Base-by-base conservation (phyloP, 2,329 filamentous ascomycete species). In the Lachnellula arida region DNA sequence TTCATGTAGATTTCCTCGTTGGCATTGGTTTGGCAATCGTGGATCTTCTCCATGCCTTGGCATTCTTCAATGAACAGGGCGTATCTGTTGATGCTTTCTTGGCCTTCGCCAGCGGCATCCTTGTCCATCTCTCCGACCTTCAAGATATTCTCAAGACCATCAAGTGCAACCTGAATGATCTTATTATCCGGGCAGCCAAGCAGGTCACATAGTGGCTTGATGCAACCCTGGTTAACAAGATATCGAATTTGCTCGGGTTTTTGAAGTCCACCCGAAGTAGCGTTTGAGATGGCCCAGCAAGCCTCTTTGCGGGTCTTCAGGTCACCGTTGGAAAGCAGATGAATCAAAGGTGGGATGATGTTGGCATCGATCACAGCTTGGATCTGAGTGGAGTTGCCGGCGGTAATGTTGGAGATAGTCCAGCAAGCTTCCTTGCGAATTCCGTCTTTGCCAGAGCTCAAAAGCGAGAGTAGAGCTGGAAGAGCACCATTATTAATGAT, bases 1-100 rank as follows among this genome's bases (percentile, higher is more conserved):
- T 99, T 99, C 93, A 99, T 97, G 82, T 99, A 99, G 67, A 99
- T 99, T 77, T 99, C 94, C 78, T 99, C 94, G 77, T 99, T 99
- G 79, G 93, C 93, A 70, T 99, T 99, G 80, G 95, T 97, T 81
- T 99, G 94, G 84, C 94, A 97, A 68, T 97, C 93, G 77, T 99
- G 94, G 67, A 99, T 97, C 87, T 97, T 97, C 80, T 97, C 94
- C 94, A 99, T 99, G 64, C 94, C 94, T 70, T 91, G 91, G 65
- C 92, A 96, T 76, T 99, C 94, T 77, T 99, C 94, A 65, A 99
- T 99, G 76, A 96, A 97, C 62, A 99, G 83, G 47, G 94, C 94
- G 70, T 96, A 99, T 63, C 90, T 88, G 85, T 99, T 99, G 78
- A 99, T 91, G 50, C 85, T 82, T 62, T 93, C 88, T 51, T 81